These are phyloP conservation scores for Osmanthus fragrans DNA, from an alignment of 257 asterid species.

Conservation along the genomic window DNA sequence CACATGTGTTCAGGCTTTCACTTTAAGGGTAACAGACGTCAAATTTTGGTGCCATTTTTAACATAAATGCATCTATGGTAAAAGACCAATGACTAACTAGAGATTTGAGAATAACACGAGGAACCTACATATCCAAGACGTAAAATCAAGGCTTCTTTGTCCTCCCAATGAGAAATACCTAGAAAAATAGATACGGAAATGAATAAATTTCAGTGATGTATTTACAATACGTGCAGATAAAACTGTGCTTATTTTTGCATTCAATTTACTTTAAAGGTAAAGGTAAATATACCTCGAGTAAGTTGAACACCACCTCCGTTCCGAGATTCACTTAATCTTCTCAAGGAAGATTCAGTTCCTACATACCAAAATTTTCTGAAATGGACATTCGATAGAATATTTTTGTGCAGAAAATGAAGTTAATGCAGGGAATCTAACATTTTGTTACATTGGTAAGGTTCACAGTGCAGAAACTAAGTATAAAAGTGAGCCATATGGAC, in stretches of 20 bases:
- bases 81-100: conserved; percentile 19
- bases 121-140: conserved; percentile 79
- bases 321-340: conserved; percentile 41
- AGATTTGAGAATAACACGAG: conserved; percentile 17
- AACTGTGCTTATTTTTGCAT: background rate
- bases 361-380: conserved; percentile 20
- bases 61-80: background rate
- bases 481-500: background rate
- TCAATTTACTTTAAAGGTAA: conserved; percentile 1
- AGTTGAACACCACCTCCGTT: conserved; percentile 32
- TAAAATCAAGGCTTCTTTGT: conserved; percentile 65
- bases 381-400: conserved; percentile 10
- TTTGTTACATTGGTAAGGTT: background rate
- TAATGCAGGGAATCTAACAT: background rate
- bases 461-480: background rate
- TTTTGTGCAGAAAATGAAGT: background rate
- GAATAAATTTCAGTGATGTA: background rate
- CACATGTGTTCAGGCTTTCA: conserved; percentile 4
- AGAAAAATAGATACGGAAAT: conserved; percentile 22
- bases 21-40: background rate
- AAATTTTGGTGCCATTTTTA: conserved; percentile 1
- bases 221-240: background rate
- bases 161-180: conserved; percentile 71
- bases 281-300: conserved; percentile 34
- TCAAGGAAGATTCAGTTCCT: conserved; percentile 56